Percentiles rank a stretch among this genome's conserved stretches.
These are phyloP conservation scores for Fusarium keratoplasticum DNA, from an alignment of 2,329 filamentous ascomycete genomes.

Conservation along the genomic window DNA sequence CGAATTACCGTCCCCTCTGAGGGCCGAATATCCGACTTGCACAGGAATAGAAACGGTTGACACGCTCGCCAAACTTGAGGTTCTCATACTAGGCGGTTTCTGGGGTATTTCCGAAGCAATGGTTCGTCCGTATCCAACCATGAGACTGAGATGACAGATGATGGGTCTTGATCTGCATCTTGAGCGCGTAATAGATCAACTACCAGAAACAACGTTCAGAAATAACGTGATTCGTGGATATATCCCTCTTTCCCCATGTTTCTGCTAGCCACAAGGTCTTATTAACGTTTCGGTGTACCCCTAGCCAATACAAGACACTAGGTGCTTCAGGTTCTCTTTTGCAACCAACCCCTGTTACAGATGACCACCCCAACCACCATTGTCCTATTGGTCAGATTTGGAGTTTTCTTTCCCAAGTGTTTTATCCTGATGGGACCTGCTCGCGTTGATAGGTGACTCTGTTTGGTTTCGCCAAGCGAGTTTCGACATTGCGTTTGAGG, in stretches of 20 bases:
- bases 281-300: background rate
- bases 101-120: background rate
- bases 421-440: background rate
- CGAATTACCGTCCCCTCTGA: background rate
- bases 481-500: background rate
- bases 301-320: background rate
- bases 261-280: background rate
- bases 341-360: background rate
- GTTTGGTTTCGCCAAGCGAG: background rate
- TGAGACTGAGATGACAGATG: background rate
- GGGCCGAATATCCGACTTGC: background rate
- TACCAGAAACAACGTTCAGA: background rate
- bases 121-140: background rate
- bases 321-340: background rate
- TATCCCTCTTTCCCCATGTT: background rate
- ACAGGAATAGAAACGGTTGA: background rate
- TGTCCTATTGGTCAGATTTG: background rate
- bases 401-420: background rate
- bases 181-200: background rate
- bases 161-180: background rate
- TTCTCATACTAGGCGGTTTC: background rate
- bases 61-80: background rate
- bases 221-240: background rate
- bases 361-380: background rate
- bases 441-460: background rate